Base-by-base conservation (phyloP, 345 rosid species). In the Citrus unshiu region DNA sequence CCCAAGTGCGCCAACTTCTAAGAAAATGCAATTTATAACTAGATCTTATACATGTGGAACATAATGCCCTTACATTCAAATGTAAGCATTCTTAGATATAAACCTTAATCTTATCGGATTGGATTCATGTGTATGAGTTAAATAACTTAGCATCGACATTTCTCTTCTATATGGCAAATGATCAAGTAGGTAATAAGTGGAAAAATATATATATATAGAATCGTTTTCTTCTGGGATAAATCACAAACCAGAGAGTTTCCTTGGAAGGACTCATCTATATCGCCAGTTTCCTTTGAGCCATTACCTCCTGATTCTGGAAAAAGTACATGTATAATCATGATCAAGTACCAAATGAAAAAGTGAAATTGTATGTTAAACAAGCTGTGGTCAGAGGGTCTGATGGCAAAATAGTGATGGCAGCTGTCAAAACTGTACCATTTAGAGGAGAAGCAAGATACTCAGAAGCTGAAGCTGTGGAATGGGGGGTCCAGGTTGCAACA, bases 221-320 rank as follows among this genome's bases (percentile, higher is more conserved):
- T 66, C 51, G 40, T 32, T 72, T 58, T 65, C 65, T 49, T 4
- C 29, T 56, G 5, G 51, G 40, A 77, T 58, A 60, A 77, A 74
- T 60, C 32, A 49, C 86, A 63, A 79, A 91, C 97, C 87, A 68
- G 74, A 82, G 89, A 85, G 77, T 83, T 81, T 37, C 62, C 84
- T 9, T 83, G 86, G 84, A 87, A 81, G 76, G 89, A 83, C 6
- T 88, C 91, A n/a, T 87, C 89, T 63, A 66, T 60, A 79, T 89
- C 97, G 79, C 78, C 91, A 51, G 68, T 16, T 74, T 81, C 67
- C 58, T 75, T 79, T 32, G 81, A 79, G 30, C 58, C 84, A 60
- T 84, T 80, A 58, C 85, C 74, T 80, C 64, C 70, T 58, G 81
- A 54, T 74, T 76, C 90, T 89, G 86, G 80, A 72, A 89, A 82